Conservation (phyloP, 192 early-diverging fungal genomes). For the Chytriomyces sp. region DNA sequence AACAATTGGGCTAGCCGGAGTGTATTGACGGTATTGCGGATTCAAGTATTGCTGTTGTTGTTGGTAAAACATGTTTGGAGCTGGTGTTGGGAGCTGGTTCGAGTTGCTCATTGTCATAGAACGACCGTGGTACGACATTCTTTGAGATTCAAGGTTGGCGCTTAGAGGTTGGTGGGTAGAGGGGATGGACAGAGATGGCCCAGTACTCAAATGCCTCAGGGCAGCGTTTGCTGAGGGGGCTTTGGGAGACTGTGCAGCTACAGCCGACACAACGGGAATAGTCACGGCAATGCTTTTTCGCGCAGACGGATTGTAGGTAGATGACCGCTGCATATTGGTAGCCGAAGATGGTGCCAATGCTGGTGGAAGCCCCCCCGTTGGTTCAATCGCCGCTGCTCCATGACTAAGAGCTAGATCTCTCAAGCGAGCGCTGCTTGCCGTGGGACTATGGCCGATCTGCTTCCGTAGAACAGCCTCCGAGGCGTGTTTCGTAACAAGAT, state of each 20-base stretch:
- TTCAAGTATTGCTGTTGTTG: conserved; percentile 30
- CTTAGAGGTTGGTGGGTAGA: neutral
- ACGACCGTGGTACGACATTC: conserved; percentile 17
- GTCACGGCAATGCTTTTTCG: conserved; percentile 2
- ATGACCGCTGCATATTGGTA: conserved; percentile 15
- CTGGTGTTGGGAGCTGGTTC: conserved; percentile 13
- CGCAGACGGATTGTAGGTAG: conserved; percentile 6
- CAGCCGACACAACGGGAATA: neutral
- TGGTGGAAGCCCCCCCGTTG: neutral
- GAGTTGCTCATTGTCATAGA: conserved; percentile 10
- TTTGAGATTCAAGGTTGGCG: neutral
- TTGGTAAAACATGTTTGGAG: conserved; percentile 35
- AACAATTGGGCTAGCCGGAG: neutral
- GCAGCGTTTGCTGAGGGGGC: neutral
- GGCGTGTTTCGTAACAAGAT: neutral
- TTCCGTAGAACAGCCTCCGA: neutral
- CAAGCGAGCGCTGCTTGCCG: neutral
- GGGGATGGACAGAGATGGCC: neutral
- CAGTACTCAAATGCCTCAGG: neutral
- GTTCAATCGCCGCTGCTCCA: neutral
- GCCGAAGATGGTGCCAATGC: neutral
- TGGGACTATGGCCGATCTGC: neutral
- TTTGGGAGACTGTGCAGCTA: neutral
- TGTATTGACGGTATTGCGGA: conserved; percentile 24
- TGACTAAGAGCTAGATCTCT: neutral